Evolutionary conservation across 2,329 filamentous ascomycete species (phyloP).

Genomic region (Stachybotrys chlorohalonatus): DNA sequence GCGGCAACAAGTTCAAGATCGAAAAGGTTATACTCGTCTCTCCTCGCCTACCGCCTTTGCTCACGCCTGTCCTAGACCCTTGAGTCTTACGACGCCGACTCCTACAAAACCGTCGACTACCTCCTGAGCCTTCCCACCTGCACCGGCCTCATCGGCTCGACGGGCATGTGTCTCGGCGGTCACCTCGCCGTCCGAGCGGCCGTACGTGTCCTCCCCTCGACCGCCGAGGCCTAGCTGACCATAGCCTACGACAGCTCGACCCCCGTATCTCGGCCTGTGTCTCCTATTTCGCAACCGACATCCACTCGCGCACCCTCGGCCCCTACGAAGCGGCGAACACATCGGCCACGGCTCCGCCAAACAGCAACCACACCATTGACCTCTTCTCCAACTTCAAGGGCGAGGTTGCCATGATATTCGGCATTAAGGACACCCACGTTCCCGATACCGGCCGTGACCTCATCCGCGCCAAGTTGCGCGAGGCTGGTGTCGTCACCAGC

Average conservation of each 20-base stretch:
- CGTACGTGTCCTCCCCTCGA: conserved; percentile 24
- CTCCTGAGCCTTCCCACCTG: conserved; percentile 68
- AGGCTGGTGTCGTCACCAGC: conserved; percentile 63
- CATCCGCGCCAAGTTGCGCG: conserved; percentile 73
- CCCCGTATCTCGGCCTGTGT: conserved; percentile 66
- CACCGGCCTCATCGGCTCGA: conserved; percentile 69
- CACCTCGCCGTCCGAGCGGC: conserved; percentile 62
- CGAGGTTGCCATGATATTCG: conserved; percentile 85
- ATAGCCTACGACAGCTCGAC: conserved; percentile 45
- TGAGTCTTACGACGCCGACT: conserved; percentile 77
- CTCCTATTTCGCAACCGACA: conserved; percentile 88
- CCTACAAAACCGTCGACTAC: conserved; percentile 56
- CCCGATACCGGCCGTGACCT: conserved; percentile 73
- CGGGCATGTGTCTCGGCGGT: conserved; percentile 89
- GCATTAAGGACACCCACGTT: conserved; percentile 84
- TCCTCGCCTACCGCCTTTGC: neutral
- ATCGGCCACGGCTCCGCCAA: conserved; percentile 23
- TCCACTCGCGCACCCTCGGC: conserved; percentile 72
- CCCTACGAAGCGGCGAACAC: conserved; percentile 40
- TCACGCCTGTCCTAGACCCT: conserved; percentile 47
- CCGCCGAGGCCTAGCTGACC: neutral
- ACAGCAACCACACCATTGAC: conserved; percentile 43
- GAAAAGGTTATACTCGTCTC: conserved; percentile 48
- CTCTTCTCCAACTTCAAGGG: conserved; percentile 60
- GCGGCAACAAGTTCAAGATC: conserved; percentile 80